These are phyloP conservation scores for Hypholoma sublateritium DNA, from an alignment of 768 basidiomycete species.

Conservation along the genomic window DNA sequence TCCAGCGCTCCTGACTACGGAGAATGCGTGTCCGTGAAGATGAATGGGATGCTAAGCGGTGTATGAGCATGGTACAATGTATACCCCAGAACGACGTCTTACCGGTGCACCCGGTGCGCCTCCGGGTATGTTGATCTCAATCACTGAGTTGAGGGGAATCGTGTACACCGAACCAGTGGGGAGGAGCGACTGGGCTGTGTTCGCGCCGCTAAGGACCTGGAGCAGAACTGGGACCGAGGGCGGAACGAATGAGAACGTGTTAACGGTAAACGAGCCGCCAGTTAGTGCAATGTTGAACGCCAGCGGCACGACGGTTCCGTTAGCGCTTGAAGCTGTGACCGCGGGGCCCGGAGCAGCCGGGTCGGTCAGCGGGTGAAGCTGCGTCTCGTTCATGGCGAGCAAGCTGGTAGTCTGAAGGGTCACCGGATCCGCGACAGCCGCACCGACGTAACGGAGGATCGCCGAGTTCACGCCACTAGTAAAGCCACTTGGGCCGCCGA, in stretches of 20 bases:
- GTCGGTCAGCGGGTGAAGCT: conserved; percentile 20
- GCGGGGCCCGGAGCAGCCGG: conserved; percentile 22
- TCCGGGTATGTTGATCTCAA: conserved; percentile 47
- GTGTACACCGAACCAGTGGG: conserved; percentile 39
- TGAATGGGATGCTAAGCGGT: conserved; percentile 38
- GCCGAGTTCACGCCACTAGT: conserved; percentile 35
- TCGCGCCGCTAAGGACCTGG: conserved; percentile 42
- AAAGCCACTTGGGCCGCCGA: conserved; percentile 11
- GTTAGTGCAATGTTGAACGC: conserved; percentile 15
- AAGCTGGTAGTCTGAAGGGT: conserved; percentile 5
- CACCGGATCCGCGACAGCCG: conserved; percentile 27
- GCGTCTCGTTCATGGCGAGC: conserved; percentile 19
- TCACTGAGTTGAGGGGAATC: conserved; percentile 38
- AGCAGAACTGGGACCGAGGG: conserved; percentile 44
- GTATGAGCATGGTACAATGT: neutral
- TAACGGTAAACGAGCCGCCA: conserved; percentile 26
- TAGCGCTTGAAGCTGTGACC: conserved; percentile 20
- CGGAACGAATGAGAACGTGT: conserved; percentile 31
- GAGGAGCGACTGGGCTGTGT: conserved; percentile 33
- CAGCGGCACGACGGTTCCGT: conserved; percentile 1
- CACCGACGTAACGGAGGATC: conserved; percentile 43
- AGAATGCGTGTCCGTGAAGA: conserved; percentile 41
- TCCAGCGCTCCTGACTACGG: conserved; percentile 41
- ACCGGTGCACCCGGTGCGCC: conserved; percentile 33
- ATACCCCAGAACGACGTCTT: conserved; percentile 10